These are phyloP conservation scores for Herpetospermum pedunculosum DNA, from an alignment of 306 rosid genomes.

Conservation along the genomic window DNA sequence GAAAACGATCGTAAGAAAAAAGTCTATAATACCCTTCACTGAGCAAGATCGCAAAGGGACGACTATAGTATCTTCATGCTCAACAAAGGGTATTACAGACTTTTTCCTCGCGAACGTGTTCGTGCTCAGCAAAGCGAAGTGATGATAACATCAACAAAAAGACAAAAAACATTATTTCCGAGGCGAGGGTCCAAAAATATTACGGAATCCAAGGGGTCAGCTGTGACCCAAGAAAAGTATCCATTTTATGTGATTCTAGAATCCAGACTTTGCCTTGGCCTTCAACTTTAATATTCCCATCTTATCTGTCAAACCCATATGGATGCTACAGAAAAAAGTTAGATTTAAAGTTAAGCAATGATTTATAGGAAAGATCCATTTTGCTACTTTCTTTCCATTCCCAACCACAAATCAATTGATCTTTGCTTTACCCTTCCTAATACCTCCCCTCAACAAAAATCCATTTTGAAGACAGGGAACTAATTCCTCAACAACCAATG, in stretches of 20 bases:
- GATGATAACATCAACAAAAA: too few species aligned
- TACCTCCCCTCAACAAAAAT: constrained; percentile 11
- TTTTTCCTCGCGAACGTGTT: too few species aligned
- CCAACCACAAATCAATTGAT: constrained; percentile 25
- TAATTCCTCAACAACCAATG: constrained; percentile 28
- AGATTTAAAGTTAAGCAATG: constrained; percentile 4
- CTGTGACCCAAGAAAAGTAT: background rate
- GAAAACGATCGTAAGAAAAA: too few species aligned
- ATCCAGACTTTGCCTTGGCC: background rate
- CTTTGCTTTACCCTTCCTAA: constrained; percentile 42
- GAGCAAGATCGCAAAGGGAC: too few species aligned
- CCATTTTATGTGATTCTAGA: background rate
- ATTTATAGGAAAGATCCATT: background rate
- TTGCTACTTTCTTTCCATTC: constrained; percentile 9
- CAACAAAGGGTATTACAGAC: too few species aligned
- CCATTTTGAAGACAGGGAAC: constrained; percentile 23
- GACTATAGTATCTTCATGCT: too few species aligned
- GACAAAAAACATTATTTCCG: too few species aligned
- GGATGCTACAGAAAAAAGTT: background rate
- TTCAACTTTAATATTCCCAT: background rate
- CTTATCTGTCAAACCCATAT: background rate
- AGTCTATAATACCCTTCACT: too few species aligned
- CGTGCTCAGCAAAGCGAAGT: too few species aligned
- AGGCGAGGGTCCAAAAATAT: too few species aligned
- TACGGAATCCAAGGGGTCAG: too few species aligned